phyloP scores from a whole-genome alignment of 148 eudicot species.

The Camellia sinensis region DNA sequence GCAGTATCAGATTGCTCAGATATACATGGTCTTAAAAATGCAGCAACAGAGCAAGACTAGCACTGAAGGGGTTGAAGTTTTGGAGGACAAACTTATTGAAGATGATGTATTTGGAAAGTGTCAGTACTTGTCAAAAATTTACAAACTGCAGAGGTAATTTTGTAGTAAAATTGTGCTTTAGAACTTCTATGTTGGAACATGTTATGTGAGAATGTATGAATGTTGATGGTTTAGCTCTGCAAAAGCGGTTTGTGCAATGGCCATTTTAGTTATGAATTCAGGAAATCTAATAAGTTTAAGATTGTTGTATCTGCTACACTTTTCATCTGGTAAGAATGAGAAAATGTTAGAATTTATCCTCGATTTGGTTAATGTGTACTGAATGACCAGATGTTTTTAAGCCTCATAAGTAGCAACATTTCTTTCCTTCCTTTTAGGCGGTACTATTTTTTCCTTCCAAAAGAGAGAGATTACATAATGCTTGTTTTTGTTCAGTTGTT shows the following conservation, averaged over 20 bases:
- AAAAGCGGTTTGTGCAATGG: neutral
- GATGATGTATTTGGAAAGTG: constrained; percentile 62
- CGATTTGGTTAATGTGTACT: neutral
- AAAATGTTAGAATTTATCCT: no score
- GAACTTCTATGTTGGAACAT: no score
- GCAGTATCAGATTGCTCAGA: constrained; percentile 73
- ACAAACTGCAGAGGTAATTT: constrained; percentile 59
- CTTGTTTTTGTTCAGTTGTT: no score
- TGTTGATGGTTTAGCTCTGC: neutral
- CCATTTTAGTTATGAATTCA: neutral
- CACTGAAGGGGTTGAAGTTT: constrained; percentile 61
- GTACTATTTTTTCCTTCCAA: no score
- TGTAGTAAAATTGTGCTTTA: neutral
- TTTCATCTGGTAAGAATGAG: no score
- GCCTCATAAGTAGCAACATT: neutral
- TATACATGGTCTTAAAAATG: constrained; percentile 64
- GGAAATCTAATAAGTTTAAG: neutral
- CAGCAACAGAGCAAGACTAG: constrained; percentile 52
- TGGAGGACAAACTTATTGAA: constrained; percentile 52
- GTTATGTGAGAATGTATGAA: neutral
- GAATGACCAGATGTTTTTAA: neutral
- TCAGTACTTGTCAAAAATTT: constrained; percentile 55
- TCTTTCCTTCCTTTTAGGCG: no score
- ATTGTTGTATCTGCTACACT: no score
- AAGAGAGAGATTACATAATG: no score